A percentile compares a stretch with the other conserved stretches of the same genome.
These are phyloP conservation scores for Karstenula rhodostoma DNA, from an alignment of 2,329 filamentous ascomycete genomes.

Conservation along the genomic window DNA sequence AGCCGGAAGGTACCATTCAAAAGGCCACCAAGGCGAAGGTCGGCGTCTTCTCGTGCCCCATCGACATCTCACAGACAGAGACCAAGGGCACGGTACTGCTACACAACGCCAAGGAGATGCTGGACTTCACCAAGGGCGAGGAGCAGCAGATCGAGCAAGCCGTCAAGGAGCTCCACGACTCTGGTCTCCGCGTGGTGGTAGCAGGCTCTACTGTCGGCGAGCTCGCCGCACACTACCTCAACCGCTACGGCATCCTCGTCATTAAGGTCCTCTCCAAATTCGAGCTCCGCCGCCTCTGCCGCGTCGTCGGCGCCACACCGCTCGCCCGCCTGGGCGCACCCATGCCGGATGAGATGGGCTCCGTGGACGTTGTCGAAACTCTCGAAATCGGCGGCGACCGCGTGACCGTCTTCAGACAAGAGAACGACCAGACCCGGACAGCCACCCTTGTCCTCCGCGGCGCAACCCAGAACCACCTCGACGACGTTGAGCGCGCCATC, in stretches of 20 bases:
- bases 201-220: constrained; percentile 95
- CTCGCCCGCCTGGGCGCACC: constrained; percentile 93
- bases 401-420: constrained; percentile 97
- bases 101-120: constrained; percentile 98
- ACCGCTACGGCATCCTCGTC: constrained; percentile 93
- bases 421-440: constrained; percentile 89
- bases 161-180: constrained; percentile 96
- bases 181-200: constrained; percentile 88
- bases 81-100: constrained; percentile 97
- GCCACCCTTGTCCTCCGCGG: constrained; percentile 93
- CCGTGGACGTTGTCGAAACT: constrained; percentile 93
- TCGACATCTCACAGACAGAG: constrained; percentile 95
- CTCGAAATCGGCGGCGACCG: constrained; percentile 97
- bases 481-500: constrained; percentile 95
- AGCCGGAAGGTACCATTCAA: constrained; percentile 89
- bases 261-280: constrained; percentile 99
- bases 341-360: constrained; percentile 99
- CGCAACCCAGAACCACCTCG: constrained; percentile 96
- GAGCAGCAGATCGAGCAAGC: constrained; percentile 87
- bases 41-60: constrained; percentile 93
- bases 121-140: constrained; percentile 97
- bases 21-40: constrained; percentile 94
- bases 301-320: constrained; percentile 96
- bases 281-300: constrained; percentile 91
- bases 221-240: constrained; percentile 95